Evolutionary conservation across 345 rosid genomes (phyloP), one percentile per base, ranked within the genome.

Genomic region (Dipteronia sinensis): DNA sequence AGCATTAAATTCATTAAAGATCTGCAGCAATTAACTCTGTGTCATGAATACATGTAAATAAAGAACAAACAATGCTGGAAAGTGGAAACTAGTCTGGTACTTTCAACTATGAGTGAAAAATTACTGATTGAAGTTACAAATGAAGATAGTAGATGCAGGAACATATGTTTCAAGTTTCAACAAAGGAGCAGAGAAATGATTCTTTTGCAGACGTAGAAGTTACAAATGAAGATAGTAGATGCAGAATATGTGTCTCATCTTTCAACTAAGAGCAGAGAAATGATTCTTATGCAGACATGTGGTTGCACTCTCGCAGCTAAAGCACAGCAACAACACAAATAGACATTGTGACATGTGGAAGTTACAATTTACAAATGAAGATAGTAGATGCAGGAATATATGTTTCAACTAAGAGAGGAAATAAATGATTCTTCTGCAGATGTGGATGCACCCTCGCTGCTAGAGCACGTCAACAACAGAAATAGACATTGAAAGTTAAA

Each of bases 1-100:
- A 71, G 99, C 97, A 78, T 97, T 93, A 80, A 97, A 93, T 81
- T 97, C 99, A 69, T 94, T 97, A 76, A 94, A 94, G 44, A 94
- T 84, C 99, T 97, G 85, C 71, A 76, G 58, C 3, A 9, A 98
- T 94, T 66, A 91, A 66, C 10, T 51, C 7, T 11, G 42, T 9
- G 40, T 31, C 38, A 31, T 31, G 38, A 31, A 10, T 49, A n/a
- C 17, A 19, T 53, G 49, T 31, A 29, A 12, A 46, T 74, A 42
- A 49, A 4, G 7, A 27, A 38, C 44, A 20, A 42, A 20, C 22
- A 53, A 17, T 2, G 15, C 25, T 31, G 38, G 38, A 31, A 31
- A 31, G 6, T 12, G 20, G 10, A 55, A 7, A 53, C 16, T n/a
- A 1, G 7, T 7, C 31, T 1, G 11, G 31, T 0, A 55, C 5